A percentile compares a stretch with the other conserved stretches of the same genome.
These are phyloP conservation scores for Trichosporon sp. DNA, from an alignment of 1,284 basidiomycete genomes.

Conservation along the genomic window DNA sequence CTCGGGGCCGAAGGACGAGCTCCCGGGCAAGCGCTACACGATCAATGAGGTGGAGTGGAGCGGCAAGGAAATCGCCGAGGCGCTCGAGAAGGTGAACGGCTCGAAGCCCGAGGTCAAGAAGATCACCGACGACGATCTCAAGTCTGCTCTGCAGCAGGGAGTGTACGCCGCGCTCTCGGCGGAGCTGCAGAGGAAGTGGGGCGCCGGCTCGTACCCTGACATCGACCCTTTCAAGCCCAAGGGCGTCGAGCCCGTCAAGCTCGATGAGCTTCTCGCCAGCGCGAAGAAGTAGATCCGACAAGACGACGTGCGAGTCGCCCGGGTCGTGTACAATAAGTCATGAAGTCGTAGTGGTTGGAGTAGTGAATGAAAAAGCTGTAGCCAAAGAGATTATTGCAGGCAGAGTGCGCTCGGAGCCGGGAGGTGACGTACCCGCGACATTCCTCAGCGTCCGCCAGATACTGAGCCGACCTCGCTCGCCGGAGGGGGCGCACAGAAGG, in stretches of 20 bases:
- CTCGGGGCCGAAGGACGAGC: not conserved
- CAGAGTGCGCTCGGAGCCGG: no score
- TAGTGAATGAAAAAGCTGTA: no score
- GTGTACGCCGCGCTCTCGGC: constrained; percentile 59
- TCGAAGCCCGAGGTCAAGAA: not conserved
- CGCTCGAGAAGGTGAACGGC: constrained; percentile 1
- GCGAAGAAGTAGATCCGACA: no score
- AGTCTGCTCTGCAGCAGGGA: constrained; percentile 26
- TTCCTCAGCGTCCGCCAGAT: no score
- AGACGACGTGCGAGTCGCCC: no score
- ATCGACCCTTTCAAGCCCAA: constrained; percentile 58
- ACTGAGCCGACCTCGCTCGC: no score
- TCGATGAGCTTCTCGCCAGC: not conserved
- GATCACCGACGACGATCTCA: constrained; percentile 6
- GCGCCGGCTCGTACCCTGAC: constrained; percentile 86
- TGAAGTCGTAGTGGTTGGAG: no score
- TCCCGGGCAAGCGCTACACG: not conserved
- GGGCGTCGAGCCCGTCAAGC: not conserved
- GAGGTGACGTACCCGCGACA: no score
- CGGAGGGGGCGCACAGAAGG: no score
- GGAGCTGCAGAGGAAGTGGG: constrained; percentile 61
- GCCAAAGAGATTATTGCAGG: no score
- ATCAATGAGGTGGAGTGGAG: constrained; percentile 7
- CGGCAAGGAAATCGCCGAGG: constrained; percentile 7
- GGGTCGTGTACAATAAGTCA: no score